These are phyloP conservation scores for Exophiala phaeomuriformis DNA, from an alignment of 2,329 filamentous ascomycete genomes.

Conservation along the genomic window DNA sequence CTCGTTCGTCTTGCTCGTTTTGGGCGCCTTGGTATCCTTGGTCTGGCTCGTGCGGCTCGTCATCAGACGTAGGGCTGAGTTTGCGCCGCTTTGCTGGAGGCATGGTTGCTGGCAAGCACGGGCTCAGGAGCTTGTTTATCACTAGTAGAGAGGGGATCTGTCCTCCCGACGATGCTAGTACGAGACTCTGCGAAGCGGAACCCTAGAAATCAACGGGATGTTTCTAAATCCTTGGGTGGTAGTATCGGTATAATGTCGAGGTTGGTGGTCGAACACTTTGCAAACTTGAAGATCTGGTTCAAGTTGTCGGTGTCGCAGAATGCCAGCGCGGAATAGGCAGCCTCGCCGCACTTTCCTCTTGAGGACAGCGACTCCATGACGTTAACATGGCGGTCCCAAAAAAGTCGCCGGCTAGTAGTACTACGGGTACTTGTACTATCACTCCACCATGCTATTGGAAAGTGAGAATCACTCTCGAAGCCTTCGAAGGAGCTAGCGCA, in stretches of 20 bases:
- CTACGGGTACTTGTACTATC: not conserved
- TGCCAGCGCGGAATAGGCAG: not conserved
- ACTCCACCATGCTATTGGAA: constrained; percentile 8
- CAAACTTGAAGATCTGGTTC: not conserved
- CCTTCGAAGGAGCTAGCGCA: not conserved
- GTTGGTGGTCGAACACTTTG: not conserved
- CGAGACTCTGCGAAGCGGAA: not conserved
- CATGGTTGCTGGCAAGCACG: constrained; percentile 1
- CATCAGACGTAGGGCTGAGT: constrained; percentile 13
- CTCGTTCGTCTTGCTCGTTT: not conserved
- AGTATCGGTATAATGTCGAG: no score
- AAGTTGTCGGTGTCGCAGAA: not conserved
- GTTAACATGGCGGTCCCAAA: constrained; percentile 16
- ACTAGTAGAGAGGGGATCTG: no score
- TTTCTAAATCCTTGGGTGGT: no score
- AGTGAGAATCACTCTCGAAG: not conserved
- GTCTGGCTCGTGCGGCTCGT: not conserved
- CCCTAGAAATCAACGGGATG: no score
- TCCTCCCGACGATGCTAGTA: no score
- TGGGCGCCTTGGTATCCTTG: not conserved
- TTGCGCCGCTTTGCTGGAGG: constrained; percentile 21
- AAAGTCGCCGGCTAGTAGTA: not conserved
- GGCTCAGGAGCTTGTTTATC: no score
- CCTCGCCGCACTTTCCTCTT: constrained; percentile 17
- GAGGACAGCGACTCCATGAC: constrained; percentile 5